Evolutionary conservation across 1,284 basidiomycete species (phyloP).

Genomic region (Marasmius sp.): DNA sequence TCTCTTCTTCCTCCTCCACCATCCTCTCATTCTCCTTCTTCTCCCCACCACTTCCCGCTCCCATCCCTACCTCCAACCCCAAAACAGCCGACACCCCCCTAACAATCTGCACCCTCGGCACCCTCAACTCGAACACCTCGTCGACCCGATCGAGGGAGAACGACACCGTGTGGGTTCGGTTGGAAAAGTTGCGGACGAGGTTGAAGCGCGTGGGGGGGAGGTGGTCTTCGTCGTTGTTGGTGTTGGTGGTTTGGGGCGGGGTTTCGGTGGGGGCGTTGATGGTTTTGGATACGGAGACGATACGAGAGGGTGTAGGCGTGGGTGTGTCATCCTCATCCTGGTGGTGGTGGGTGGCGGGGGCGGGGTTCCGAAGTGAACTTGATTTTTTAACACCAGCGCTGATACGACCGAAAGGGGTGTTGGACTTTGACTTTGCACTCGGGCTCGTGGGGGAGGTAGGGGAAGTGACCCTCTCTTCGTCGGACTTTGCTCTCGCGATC

Average conservation of each 20-base stretch:
- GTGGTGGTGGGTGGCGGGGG: no score
- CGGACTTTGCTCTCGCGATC: background rate
- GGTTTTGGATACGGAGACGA: no score
- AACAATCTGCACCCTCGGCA: constrained; percentile 52
- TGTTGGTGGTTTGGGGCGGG: background rate
- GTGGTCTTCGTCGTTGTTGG: background rate
- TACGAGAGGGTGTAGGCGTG: background rate
- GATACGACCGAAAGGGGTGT: background rate
- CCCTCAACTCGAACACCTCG: constrained; percentile 60
- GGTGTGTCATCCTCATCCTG: no score
- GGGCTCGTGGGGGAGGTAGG: no score
- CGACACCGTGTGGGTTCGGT: constrained; percentile 37
- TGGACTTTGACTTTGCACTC: no score
- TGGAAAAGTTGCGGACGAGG: constrained; percentile 53
- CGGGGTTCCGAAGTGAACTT: background rate
- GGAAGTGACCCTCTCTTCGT: no score
- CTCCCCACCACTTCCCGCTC: background rate
- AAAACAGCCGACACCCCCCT: background rate
- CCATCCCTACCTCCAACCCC: no score
- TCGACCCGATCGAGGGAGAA: constrained; percentile 47
- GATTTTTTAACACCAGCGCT: background rate
- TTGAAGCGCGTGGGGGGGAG: constrained; percentile 26
- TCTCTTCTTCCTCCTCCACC: constrained; percentile 36
- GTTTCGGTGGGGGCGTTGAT: background rate
- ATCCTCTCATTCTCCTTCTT: background rate